Percentiles rank a stretch among this genome's conserved stretches.
These are phyloP conservation scores for Cyanidiococcus yangmingshanensis DNA, from an alignment of 23 red algal species.

Conservation along the genomic window DNA sequence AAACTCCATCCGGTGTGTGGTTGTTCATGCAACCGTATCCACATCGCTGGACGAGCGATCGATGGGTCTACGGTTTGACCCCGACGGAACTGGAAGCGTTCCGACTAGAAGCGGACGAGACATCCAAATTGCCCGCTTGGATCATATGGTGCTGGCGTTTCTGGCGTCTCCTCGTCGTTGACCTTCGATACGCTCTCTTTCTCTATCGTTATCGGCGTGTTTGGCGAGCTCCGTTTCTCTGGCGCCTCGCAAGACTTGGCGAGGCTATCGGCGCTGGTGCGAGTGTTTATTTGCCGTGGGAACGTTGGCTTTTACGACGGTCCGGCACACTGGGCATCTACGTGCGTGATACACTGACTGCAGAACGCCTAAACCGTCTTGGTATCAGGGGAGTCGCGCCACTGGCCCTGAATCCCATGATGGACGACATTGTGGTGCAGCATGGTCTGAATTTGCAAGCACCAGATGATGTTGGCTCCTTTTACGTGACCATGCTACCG, in stretches of 20 bases:
- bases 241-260: background rate
- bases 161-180: background rate
- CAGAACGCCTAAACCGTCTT: background rate
- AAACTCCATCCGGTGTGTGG: background rate
- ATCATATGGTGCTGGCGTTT: background rate
- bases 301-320: conserved; percentile 9
- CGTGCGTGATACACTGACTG: conserved; percentile 18
- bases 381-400: background rate
- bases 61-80: background rate
- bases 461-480: background rate
- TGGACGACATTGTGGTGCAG: conserved; percentile 16
- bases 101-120: background rate
- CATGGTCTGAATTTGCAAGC: background rate
- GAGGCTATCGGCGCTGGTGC: background rate
- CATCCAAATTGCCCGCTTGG: background rate
- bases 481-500: conserved; percentile 8
- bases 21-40: conserved; percentile 5
- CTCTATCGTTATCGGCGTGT: background rate
- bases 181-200: background rate
- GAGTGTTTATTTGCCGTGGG: conserved; percentile 31
- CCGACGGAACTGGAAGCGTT: background rate
- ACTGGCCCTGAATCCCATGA: conserved; percentile 22
- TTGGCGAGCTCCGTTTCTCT: conserved; percentile 3
- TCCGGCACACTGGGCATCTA: background rate
- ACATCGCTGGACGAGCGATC: background rate